Evolutionary conservation across 352 stramenopile species (phyloP), one percentile per base, ranked within the genome.

Genomic region (Globisporangium sylvaticum): DNA sequence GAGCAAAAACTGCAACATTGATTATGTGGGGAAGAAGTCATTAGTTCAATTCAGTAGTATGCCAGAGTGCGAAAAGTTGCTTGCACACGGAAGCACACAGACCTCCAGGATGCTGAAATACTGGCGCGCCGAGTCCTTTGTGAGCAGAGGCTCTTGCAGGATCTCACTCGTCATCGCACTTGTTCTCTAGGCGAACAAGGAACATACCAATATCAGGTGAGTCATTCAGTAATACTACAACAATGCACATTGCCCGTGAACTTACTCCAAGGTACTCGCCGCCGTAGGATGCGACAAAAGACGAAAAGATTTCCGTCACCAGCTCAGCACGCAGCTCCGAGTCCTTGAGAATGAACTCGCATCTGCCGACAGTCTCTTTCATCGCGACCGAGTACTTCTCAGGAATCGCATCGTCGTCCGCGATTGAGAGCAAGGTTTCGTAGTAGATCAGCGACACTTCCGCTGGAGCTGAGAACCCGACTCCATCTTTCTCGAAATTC

Each of bases 21-120:
- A 31, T 42, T 44, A 31, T n/a, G 9, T 44, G 27, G 1, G 42
- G 8, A 25, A 46, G 5, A 59, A 27, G 27, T 14, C 9, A 4
- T 29, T 20, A 22, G 9, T 8, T 25, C 15, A 9, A 15, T 58
- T 12, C 6, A 8, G 14, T 37, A 5, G 12, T 31, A 24, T 14
- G 8, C 14, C 42, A 27, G 1, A 39, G 25, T 64, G 14, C 8
- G 48, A 37, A 22, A 14, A 25, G 42, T 15, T 22, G 37, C 10
- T n/a, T 14, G 8, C 39, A 37, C 14, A 25, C 20, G 37, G 22
- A n/a, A 9, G 31, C 2, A 27, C 0, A 55, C 42, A 24, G 55
- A 91, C 87, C 79, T 95, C 86, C 3, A 78, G 65, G 14, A 91
- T 50, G 29, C 74, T 69, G 67, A 95, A 91, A 64, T 83, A 95